Percentiles rank a stretch among this genome's conserved stretches.
Conservation (phyloP, 2,329 filamentous ascomycete species). For the Leptographium procerum region DNA sequence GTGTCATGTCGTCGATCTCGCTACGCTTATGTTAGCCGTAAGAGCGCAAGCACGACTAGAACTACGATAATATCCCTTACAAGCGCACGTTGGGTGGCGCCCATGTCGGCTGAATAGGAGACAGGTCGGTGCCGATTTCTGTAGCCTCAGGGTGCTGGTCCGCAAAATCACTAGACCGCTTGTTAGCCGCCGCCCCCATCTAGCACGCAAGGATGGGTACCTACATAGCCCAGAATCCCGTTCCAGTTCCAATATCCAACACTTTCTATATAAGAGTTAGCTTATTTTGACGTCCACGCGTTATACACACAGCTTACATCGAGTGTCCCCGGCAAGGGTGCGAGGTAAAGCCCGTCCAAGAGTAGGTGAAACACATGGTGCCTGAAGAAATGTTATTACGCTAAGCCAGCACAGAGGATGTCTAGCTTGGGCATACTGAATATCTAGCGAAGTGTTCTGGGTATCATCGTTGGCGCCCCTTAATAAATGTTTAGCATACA, state of each 20-base stretch:
- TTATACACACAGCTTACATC: neutral
- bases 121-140: conserved; percentile 1
- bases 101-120: neutral
- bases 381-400: neutral
- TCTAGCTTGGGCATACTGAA: neutral
- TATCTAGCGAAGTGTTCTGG: neutral
- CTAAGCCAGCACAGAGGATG: neutral
- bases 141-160: neutral
- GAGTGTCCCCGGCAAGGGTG: neutral
- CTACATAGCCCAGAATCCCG: neutral
- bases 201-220: neutral
- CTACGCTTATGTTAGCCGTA: neutral
- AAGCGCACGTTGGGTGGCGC: neutral
- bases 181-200: neutral
- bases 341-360: neutral
- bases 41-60: neutral
- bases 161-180: neutral
- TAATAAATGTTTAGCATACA: neutral
- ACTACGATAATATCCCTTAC: neutral
- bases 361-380: neutral
- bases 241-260: neutral
- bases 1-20: conserved; percentile 50
- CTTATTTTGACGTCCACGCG: neutral
- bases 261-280: neutral
- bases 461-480: neutral